Percentiles rank a stretch among this genome's conserved stretches.
These are phyloP conservation scores for Cetraspora pellucida DNA, from an alignment of 192 early-diverging fungal genomes.

Conservation along the genomic window DNA sequence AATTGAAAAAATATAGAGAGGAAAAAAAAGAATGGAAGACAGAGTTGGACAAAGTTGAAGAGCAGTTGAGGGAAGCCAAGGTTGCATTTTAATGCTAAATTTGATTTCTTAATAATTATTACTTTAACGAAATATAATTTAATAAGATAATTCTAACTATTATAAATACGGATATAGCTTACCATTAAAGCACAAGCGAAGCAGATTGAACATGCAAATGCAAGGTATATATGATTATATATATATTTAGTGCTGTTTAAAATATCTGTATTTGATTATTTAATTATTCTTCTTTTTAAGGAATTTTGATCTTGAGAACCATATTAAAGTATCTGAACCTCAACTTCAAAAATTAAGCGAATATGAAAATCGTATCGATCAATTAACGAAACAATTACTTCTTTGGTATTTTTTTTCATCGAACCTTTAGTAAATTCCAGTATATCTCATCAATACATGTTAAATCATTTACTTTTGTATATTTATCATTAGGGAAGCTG, in stretches of 20 bases:
- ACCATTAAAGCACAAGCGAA: background rate
- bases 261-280: background rate
- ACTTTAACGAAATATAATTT: background rate
- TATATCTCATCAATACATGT: background rate
- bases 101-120: background rate
- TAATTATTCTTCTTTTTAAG: slow-evolving; percentile 35
- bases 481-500: slow-evolving; percentile 39
- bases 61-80: slow-evolving; percentile 44
- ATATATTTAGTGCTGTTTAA: background rate
- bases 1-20: slow-evolving; percentile 51
- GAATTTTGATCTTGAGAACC: slow-evolving; percentile 50
- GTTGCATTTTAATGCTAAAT: slow-evolving; percentile 39
- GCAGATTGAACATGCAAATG: slow-evolving; percentile 12
- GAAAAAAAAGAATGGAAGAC: slow-evolving; percentile 51
- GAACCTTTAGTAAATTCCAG: background rate
- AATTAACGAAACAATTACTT: slow-evolving; percentile 53
- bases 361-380: slow-evolving; percentile 52
- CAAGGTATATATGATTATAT: background rate
- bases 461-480: background rate
- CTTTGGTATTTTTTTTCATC: slow-evolving; percentile 46
- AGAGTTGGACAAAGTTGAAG: slow-evolving; percentile 43
- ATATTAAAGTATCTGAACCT: slow-evolving; percentile 48
- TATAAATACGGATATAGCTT: background rate
- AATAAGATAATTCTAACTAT: background rate
- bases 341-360: slow-evolving; percentile 50